A percentile compares a stretch with the other conserved stretches of the same genome.
Evolutionary conservation across 192 early-diverging fungal species (phyloP).

Genomic region (Thoreauomyces humboldtii): DNA sequence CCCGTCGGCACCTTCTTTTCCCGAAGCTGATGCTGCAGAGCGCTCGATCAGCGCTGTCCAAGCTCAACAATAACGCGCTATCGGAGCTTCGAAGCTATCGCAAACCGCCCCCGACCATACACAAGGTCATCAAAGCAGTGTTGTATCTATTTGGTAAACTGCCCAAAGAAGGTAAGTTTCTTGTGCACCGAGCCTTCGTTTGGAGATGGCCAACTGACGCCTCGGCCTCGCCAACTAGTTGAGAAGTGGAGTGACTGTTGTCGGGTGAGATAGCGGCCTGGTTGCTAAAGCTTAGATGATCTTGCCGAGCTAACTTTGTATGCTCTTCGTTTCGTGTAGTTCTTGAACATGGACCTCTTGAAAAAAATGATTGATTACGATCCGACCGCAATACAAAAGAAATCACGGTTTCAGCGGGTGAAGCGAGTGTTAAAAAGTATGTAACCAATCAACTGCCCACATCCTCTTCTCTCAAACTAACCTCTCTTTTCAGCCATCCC

Average conservation of each 20-base stretch:
- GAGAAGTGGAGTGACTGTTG: constrained; percentile 17
- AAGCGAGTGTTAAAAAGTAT: constrained; percentile 47
- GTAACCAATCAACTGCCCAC: constrained; percentile 25
- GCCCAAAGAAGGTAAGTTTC: constrained; percentile 45
- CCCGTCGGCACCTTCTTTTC: constrained; percentile 47
- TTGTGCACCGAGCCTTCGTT: neutral
- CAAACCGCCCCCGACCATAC: constrained; percentile 49
- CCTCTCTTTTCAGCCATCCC: constrained; percentile 32
- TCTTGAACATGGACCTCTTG: constrained; percentile 49
- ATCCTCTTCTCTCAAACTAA: constrained; percentile 11
- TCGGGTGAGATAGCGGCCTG: constrained; percentile 30
- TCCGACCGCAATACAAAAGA: constrained; percentile 55
- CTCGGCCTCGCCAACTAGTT: too few species aligned
- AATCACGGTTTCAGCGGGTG: constrained; percentile 41
- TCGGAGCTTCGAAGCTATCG: constrained; percentile 56
- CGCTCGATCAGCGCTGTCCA: constrained; percentile 34
- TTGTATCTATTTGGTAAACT: constrained; percentile 54
- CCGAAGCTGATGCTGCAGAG: constrained; percentile 48
- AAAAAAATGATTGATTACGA: constrained; percentile 54
- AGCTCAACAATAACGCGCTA: constrained; percentile 43
- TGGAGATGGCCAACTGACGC: too few species aligned
- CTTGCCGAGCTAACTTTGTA: too few species aligned
- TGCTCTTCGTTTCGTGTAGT: too few species aligned
- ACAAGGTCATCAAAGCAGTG: constrained; percentile 53
- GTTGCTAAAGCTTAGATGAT: too few species aligned